Base-by-base conservation (phyloP, 139 green algal genomes). In the Microglena sp. region DNA sequence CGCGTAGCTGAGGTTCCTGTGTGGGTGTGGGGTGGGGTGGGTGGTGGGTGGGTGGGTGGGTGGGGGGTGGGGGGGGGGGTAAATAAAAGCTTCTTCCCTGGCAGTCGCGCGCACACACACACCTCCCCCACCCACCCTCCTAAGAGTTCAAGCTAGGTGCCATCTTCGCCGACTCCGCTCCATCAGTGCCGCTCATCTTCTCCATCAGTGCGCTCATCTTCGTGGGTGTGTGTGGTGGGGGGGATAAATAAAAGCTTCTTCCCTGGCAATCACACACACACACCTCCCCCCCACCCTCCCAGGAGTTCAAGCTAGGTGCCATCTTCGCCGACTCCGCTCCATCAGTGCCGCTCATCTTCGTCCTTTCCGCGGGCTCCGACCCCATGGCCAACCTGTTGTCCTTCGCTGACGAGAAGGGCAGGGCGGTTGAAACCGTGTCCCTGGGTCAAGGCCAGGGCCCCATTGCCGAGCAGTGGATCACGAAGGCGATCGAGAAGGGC, bases 401-500 rank as follows among this genome's bases (percentile, higher is more conserved):
- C 6, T 62, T 62, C 43, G 28, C 55, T n/a, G 55, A 11, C 11
- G 50, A 59, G 50, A 18, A 6, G 50, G 18, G 50, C 40, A 64
- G 40, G 29, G 5, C 24, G 5, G 56, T 53, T 50, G 40, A 50
- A 18, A 50, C 40, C 60, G 80, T 84, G 60, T 75, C 62, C 0
- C 77, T 93, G 32, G 86, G 86, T 5, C 85, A 93, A 65, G 86
- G 86, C 11, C 86, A 93, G 73, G 86, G 84, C 6, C 82, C 85
- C 46, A 91, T 89, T 64, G 87, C 87, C 2, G 69, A 79, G 21
- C 70, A 71, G 40, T 66, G 90, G 44, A 89, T 94, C 33, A 60
- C 73, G 40, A 68, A 44, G 40, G 82, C 71, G 15, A 66, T 69
- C 55, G 45, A 50, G 15, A 44, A 63, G 22, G 87, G 87, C 53